These are phyloP conservation scores for Colletotrichum australisinense DNA, from an alignment of 2,329 filamentous ascomycete species.

Conservation along the genomic window DNA sequence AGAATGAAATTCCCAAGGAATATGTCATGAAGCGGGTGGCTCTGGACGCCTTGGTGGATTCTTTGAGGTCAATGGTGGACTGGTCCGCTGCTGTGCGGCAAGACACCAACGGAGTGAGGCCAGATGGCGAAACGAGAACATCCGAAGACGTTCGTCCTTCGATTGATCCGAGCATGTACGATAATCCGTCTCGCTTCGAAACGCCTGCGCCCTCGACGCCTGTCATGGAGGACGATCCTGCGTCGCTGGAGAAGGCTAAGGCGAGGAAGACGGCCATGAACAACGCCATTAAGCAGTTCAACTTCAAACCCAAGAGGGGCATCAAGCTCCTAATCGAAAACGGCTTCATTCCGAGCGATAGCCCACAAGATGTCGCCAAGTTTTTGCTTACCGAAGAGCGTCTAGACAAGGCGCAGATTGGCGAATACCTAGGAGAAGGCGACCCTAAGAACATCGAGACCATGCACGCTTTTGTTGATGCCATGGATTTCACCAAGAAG, in stretches of 20 bases:
- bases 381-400: constrained; percentile 87
- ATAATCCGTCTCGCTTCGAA: constrained; percentile 71
- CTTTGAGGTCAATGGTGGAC: constrained; percentile 88
- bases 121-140: constrained; percentile 49
- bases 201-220: constrained; percentile 75
- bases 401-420: constrained; percentile 91
- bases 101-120: constrained; percentile 61
- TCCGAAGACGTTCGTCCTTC: constrained; percentile 62
- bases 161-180: constrained; percentile 75
- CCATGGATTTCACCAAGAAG: constrained; percentile 92
- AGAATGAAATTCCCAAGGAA: constrained; percentile 84
- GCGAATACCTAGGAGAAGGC: constrained; percentile 94
- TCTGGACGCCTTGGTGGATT: constrained; percentile 88
- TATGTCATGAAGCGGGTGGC: constrained; percentile 92
- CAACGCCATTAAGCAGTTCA: constrained; percentile 92
- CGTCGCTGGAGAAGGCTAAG: constrained; percentile 94
- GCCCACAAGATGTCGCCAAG: constrained; percentile 82
- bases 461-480: constrained; percentile 99
- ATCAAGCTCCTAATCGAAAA: constrained; percentile 86
- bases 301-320: constrained; percentile 96
- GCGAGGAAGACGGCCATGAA: constrained; percentile 91
- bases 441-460: constrained; percentile 83
- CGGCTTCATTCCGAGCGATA: constrained; percentile 86
- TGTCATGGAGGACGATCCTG: constrained; percentile 87
- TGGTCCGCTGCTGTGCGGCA: constrained; percentile 80